These are phyloP conservation scores for Sugiyamaella paludigena DNA, from an alignment of 1,139 yeast genomes.

Conservation along the genomic window DNA sequence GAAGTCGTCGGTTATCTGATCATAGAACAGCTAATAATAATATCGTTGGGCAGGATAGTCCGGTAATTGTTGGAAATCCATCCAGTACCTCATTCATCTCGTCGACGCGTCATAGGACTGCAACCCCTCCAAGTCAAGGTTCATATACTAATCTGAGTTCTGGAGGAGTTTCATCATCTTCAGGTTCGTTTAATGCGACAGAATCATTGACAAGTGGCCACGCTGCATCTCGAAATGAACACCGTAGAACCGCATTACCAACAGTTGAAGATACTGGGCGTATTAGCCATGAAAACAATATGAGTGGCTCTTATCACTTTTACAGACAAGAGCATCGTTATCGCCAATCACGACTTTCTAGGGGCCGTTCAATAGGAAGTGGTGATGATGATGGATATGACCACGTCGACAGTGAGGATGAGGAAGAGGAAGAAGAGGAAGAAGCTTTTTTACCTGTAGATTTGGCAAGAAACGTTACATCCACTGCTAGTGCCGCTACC, in stretches of 20 bases:
- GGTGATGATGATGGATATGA: constrained; percentile 8
- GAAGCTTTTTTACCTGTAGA: constrained; percentile 17
- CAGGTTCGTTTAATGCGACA: neutral
- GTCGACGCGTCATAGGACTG: too few species aligned
- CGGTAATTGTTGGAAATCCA: too few species aligned
- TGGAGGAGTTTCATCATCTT: neutral
- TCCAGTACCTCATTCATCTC: too few species aligned
- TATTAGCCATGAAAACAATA: neutral
- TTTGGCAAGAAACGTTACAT: neutral
- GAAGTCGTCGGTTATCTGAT: constrained; percentile 3
- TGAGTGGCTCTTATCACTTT: neutral
- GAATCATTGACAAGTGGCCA: too few species aligned
- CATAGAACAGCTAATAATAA: neutral
- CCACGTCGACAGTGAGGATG: constrained; percentile 3
- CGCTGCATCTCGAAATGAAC: too few species aligned
- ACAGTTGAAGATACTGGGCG: too few species aligned
- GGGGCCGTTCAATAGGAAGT: neutral
- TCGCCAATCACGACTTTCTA: too few species aligned
- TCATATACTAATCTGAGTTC: constrained; percentile 1
- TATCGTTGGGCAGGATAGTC: too few species aligned
- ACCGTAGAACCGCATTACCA: too few species aligned
- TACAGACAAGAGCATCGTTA: too few species aligned
- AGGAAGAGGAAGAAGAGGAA: constrained; percentile 9
- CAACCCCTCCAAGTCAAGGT: too few species aligned
- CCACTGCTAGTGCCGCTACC: neutral